Percentiles rank a stretch among this genome's conserved stretches.
phyloP scores from a whole-genome alignment of 2,329 filamentous ascomycete species.

The Sordariomycetes sp. region DNA sequence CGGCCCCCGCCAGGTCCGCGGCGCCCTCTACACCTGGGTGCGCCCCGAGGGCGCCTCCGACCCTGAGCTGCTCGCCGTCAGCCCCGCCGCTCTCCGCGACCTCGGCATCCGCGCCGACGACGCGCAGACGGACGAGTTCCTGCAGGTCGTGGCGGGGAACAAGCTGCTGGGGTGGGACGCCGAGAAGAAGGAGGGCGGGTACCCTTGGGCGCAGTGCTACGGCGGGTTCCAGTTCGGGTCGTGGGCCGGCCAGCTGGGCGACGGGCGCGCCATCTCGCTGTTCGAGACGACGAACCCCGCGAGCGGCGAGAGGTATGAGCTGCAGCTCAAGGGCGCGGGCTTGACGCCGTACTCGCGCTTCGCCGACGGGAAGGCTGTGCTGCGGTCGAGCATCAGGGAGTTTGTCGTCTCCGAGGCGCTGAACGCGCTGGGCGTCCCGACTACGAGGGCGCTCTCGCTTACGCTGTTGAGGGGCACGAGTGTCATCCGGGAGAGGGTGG shows the following conservation, averaged over 20 bases:
- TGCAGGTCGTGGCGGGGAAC: conserved; percentile 68
- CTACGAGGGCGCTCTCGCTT: conserved; percentile 74
- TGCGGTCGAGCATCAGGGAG: conserved; percentile 86
- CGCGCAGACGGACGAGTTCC: conserved; percentile 60
- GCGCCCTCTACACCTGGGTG: conserved; percentile 82
- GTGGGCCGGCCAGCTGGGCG: conserved; percentile 93
- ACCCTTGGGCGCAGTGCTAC: conserved; percentile 98
- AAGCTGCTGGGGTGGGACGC: conserved; percentile 68
- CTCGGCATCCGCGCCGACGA: conserved; percentile 63
- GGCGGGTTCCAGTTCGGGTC: conserved; percentile 71
- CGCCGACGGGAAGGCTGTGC: conserved; percentile 86
- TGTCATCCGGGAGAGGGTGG: conserved; percentile 66
- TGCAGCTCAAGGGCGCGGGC: conserved; percentile 91
- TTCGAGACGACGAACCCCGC: conserved; percentile 74
- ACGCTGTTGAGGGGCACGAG: conserved; percentile 59
- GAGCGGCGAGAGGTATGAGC: conserved; percentile 65
- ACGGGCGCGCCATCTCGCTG: conserved; percentile 85
- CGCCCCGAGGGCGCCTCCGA: conserved; percentile 60
- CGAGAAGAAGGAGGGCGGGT: conserved; percentile 53
- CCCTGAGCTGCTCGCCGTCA: conserved; percentile 71
- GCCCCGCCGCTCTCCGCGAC: conserved; percentile 63
- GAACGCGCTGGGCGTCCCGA: conserved; percentile 73
- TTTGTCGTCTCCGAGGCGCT: conserved; percentile 86
- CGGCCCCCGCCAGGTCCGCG: conserved; percentile 68
- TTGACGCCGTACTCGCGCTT: conserved; percentile 92